Base-by-base conservation (phyloP, 1,284 basidiomycete species). In the Cutaneotrichosporon spelunceum region DNA sequence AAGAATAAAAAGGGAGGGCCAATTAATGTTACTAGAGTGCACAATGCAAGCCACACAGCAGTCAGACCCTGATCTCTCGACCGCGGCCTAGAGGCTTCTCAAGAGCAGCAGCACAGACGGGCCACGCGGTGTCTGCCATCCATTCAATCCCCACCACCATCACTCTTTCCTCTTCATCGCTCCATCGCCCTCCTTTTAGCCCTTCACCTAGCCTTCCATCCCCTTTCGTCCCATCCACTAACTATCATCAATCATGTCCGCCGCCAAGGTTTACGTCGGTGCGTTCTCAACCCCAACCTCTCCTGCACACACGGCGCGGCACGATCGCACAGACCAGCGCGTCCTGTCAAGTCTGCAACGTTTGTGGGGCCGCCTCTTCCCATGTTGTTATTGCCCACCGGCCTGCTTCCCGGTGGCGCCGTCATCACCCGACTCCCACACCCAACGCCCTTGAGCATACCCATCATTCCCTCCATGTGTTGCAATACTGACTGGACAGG, bases 201-300 rank as follows among this genome's bases (percentile, higher is more conserved):
- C 53, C 45, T 26, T 53, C 45, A 23, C 57, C 44, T 39, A 26
- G 53, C 50, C 49, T 54, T 48, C 30, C 56, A 59, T 36, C 24
- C 27, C 50, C 34, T 63, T 56, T 53, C 59, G 44, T 58, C 61
- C 26, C 33, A 48, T 34, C 34, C 34, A 42, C 34, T 56, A 45
- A 47, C 45, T 29, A 47, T 29, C 29, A 49, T 27, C 53, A 52
- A 64, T 54, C 56, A 66, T 64, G 62, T 64, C 65, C 27, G 65
- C 65, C 60, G 62, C 65, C 29, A 66, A 66, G 60, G 65, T 66
- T 61, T 66, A 66, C 56, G 65, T 66, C 60, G 65, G 65, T 66
- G 57, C 58, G 65, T 66, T 19, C 34, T 47, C 48, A 52, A n/a
- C 57, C 13, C 34, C 11, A 11, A 8, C 13, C 45, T 13, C 10